phyloP scores from a whole-genome alignment of 2,329 filamentous ascomycete species.

The Colletotrichum horii region DNA sequence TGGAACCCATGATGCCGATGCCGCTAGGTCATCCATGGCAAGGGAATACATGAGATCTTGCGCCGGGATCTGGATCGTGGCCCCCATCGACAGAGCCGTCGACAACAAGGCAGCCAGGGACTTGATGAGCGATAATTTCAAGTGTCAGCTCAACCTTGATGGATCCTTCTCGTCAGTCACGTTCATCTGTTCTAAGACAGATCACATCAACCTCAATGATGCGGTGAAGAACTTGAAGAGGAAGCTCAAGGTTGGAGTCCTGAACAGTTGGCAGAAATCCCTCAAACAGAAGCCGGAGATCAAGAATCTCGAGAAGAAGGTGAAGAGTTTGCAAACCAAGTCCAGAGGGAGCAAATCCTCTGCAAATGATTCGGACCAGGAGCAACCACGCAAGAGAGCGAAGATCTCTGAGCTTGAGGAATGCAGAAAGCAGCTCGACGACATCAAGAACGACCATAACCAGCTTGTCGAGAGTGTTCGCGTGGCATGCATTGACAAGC shows the following conservation, averaged over 20 bases:
- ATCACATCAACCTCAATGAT: conserved; percentile 54
- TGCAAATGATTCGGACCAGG: not conserved
- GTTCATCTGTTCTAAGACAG: conserved; percentile 68
- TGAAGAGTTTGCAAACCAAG: not conserved
- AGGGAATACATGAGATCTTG: conserved; percentile 65
- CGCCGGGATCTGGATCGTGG: conserved; percentile 64
- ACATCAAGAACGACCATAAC: not conserved
- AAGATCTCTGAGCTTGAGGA: not conserved
- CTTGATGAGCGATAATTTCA: conserved; percentile 62
- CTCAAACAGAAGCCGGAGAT: not conserved
- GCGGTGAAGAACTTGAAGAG: conserved; percentile 13
- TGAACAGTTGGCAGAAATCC: not conserved
- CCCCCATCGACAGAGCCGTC: conserved; percentile 64
- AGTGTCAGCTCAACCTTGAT: conserved; percentile 64
- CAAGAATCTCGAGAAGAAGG: not conserved
- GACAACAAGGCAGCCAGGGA: conserved; percentile 64
- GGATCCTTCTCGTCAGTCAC: conserved; percentile 58
- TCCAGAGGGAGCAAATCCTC: too few species aligned
- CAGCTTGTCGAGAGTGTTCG: not conserved
- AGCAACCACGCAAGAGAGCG: not conserved
- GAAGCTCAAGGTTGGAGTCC: not conserved
- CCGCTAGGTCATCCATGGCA: conserved; percentile 62
- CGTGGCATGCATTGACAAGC: conserved; percentile 51
- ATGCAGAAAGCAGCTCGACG: not conserved
- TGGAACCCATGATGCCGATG: conserved; percentile 64